Conservation (phyloP, 768 basidiomycete species). For the Termitomyces heimii region DNA sequence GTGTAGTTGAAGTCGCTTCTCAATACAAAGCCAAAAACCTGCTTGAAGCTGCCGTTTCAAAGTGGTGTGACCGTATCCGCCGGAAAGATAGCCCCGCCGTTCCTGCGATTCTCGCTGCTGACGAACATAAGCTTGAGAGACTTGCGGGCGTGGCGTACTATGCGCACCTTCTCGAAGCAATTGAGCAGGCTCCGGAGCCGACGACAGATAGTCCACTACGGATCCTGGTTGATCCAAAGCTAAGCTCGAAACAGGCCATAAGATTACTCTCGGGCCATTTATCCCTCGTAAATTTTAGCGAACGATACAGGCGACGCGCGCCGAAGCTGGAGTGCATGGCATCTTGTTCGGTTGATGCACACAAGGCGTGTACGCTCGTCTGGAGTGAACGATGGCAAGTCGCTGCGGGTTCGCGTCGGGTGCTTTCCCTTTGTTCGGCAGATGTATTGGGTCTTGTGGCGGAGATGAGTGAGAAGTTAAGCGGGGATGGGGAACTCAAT, state of each 20-base stretch:
- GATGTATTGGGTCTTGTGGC: conserved; percentile 25
- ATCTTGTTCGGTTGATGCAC: conserved; percentile 18
- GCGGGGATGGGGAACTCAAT: conserved; percentile 25
- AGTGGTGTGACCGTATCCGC: conserved; percentile 26
- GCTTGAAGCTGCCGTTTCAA: conserved; percentile 17
- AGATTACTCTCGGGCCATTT: conserved; percentile 29
- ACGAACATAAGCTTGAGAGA: conserved; percentile 21
- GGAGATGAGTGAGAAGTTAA: conserved; percentile 27
- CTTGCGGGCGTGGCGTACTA: conserved; percentile 35
- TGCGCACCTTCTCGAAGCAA: conserved; percentile 27
- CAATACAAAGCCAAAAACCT: conserved; percentile 17
- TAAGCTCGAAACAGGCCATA: conserved; percentile 30
- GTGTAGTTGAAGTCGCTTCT: conserved; percentile 22
- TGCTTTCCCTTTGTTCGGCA: conserved; percentile 23
- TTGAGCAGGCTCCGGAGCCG: conserved; percentile 20
- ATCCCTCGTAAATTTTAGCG: conserved; percentile 30
- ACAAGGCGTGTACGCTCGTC: conserved; percentile 20
- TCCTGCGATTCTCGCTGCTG: conserved; percentile 31
- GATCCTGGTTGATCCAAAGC: conserved; percentile 28
- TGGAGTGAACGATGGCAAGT: conserved; percentile 30
- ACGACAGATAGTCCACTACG: conserved; percentile 22
- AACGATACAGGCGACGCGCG: conserved; percentile 24
- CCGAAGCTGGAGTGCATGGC: conserved; percentile 17
- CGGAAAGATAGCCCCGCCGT: conserved; percentile 26
- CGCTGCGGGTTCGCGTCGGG: conserved; percentile 25